Evolutionary conservation across 75 land plant genomes (phyloP), one percentile per base, ranked within the genome.

Genomic region (Picea glauca): DNA sequence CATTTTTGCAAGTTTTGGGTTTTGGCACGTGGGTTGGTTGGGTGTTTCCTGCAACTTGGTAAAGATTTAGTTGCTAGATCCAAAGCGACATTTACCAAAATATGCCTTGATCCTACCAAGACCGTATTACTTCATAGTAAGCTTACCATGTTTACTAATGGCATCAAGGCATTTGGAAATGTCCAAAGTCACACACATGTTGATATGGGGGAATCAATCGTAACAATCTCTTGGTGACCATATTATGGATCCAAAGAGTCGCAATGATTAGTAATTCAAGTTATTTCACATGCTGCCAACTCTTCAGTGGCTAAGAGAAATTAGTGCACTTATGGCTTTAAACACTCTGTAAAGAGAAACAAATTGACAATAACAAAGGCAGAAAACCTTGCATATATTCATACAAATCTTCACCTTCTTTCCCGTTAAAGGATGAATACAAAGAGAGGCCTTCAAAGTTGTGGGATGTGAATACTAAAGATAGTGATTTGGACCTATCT

Each of bases 361-460:
- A 54, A 26, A 13, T n/a, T 78, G 46, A 50, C 65, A 65, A 0
- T 20, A 31, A 23, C 31, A 3, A 70, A 17, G 0, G 72, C 72
- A 3, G 79, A 78, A 32, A 20, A 50, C 13, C 15, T 78, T 33
- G 6, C 58, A 20, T 78, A 66, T 78, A 57, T 65, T 3, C 79
- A 78, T 78, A 54, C 79, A 66, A 65, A 78, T 64, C 18, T 78
- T 60, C 33, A 60, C 60, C 43, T 78, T 57, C 15, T 78, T 12
- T 54, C 3, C 32, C 60, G 58, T 65, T 14, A 56, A 54, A 31
- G 40, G 21, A 58, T 4, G 40, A 13, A 50, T 78, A 65, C 32
- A 65, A 54, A 20, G 31, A 50, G 65, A 72, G 79, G 2, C 79
- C 72, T 11, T 72, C 65, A 26, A 78, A 64, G 50, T 65, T 65